phyloP scores from a whole-genome alignment of 2,329 filamentous ascomycete species.

The Sarocladium brachiariae region DNA sequence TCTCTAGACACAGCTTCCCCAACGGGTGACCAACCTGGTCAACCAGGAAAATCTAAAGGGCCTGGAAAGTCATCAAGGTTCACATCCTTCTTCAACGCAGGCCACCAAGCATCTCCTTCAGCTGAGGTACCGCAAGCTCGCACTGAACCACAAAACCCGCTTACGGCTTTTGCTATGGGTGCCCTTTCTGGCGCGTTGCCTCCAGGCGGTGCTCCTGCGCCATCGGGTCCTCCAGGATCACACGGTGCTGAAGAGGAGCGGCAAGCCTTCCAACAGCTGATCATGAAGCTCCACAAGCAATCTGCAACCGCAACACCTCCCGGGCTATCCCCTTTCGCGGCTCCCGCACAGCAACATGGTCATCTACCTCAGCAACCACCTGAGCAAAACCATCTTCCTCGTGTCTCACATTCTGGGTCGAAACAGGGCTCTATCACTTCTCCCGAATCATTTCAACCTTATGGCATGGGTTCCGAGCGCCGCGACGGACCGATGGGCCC shows the following conservation, averaged over 20 bases:
- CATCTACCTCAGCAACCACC: constrained; percentile 13
- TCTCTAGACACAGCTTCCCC: neutral
- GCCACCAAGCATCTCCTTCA: neutral
- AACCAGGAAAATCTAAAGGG: constrained; percentile 43
- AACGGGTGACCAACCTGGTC: neutral
- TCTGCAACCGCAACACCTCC: constrained; percentile 40
- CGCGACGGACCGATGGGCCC: constrained; percentile 37
- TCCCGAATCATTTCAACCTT: constrained; percentile 42
- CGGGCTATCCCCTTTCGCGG: constrained; percentile 34
- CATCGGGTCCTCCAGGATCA: constrained; percentile 14
- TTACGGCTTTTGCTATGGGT: constrained; percentile 30
- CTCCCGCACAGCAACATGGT: constrained; percentile 26
- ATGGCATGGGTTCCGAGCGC: constrained; percentile 30
- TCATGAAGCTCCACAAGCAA: constrained; percentile 70
- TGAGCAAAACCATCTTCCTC: constrained; percentile 2
- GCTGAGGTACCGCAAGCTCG: constrained; percentile 14
- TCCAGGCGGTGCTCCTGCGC: neutral
- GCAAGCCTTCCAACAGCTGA: constrained; percentile 75
- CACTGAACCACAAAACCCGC: constrained; percentile 32
- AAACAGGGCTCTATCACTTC: constrained; percentile 36
- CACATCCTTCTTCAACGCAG: constrained; percentile 61
- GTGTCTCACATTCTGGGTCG: neutral
- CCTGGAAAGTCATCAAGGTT: constrained; percentile 71
- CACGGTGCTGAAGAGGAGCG: constrained; percentile 58
- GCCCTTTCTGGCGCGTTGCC: neutral